These are phyloP conservation scores for Monosporozyma aerobia DNA, from an alignment of 805 yeast genomes.

Conservation along the genomic window DNA sequence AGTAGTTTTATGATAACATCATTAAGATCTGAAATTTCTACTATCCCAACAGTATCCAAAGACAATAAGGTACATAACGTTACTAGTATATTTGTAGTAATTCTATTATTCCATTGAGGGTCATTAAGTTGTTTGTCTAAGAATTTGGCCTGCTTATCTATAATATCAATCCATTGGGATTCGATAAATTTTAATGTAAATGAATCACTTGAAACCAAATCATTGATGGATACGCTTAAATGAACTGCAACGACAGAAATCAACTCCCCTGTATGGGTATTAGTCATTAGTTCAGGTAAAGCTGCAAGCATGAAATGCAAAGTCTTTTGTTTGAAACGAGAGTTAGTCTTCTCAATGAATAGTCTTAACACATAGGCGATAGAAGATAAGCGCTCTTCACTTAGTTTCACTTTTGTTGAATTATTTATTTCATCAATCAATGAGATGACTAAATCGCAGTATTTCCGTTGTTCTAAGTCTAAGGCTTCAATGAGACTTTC, in stretches of 20 bases:
- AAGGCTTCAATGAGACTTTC: constrained; percentile 25
- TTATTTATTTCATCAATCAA: not conserved
- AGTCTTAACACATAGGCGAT: constrained; percentile 23
- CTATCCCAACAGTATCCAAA: constrained; percentile 19
- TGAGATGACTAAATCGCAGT: constrained; percentile 6
- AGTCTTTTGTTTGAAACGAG: constrained; percentile 20
- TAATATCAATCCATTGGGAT: constrained; percentile 19
- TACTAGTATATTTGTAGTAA: constrained; percentile 16
- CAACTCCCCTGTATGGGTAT: constrained; percentile 7
- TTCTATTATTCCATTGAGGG: constrained; percentile 18
- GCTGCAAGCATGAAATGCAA: constrained; percentile 14
- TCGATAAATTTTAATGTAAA: constrained; percentile 19
- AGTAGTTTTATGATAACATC: constrained; percentile 18
- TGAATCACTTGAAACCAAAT: constrained; percentile 12
- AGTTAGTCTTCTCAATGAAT: constrained; percentile 23
- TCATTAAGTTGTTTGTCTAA: constrained; percentile 9
- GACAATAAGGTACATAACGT: not conserved
- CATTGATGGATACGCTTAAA: constrained; percentile 16
- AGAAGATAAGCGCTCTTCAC: constrained; percentile 19
- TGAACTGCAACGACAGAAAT: constrained; percentile 18
- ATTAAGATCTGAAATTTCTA: constrained; percentile 10
- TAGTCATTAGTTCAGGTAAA: constrained; percentile 19
- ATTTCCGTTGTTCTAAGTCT: constrained; percentile 31
- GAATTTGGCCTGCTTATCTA: constrained; percentile 10
- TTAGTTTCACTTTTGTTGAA: constrained; percentile 27